Base-by-base conservation (phyloP, 805 yeast genomes). In the Maudiozyma turicensis region DNA sequence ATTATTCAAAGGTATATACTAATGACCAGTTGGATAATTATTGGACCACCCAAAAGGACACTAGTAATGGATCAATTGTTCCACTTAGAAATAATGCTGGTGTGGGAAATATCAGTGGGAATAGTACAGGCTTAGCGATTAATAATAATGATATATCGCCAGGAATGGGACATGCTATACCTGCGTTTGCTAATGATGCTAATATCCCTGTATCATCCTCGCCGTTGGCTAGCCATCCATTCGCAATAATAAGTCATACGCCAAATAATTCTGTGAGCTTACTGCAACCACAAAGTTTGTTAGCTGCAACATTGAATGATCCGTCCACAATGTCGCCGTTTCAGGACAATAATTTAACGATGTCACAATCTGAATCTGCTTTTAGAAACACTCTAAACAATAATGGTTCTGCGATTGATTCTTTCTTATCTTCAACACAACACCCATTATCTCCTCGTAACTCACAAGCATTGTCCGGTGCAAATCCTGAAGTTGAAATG, bases 21-120 rank as follows among this genome's bases (percentile, higher is more conserved):
- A 64, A 60, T 3, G 72, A 58, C 60, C 68, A 65, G 65, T 58
- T 69, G 33, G 69, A 65, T 49, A 60, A 58, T 40, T 65, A 62
- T 49, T 65, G 69, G 69, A 54, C 52, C 13, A 54, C 44, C 29
- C 58, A 59, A 45, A 50, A 51, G 14, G 41, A 38, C 14, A 10
- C 8, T 3, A 43, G 37, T 33, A 40, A 33, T 43, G 47, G 44
- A 13, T n/a, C 31, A 6, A 45, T 35, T 37, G 15, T 43, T 7
- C 49, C 40, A 11, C 47, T 38, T 37, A 40, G 48, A 10, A 40
- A 40, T 13, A 28, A 32, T 28, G n/a, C 30, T 40, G 28, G 38
- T 15, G 9, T 26, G 30, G 38, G n/a, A 40, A 8, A 42, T 45
- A 15, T 28, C 37, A 39, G 32, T 43, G 3, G 39, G 34, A 9